Conservation (phyloP, 2,329 filamentous ascomycete species). For the Neonectria punicea region DNA sequence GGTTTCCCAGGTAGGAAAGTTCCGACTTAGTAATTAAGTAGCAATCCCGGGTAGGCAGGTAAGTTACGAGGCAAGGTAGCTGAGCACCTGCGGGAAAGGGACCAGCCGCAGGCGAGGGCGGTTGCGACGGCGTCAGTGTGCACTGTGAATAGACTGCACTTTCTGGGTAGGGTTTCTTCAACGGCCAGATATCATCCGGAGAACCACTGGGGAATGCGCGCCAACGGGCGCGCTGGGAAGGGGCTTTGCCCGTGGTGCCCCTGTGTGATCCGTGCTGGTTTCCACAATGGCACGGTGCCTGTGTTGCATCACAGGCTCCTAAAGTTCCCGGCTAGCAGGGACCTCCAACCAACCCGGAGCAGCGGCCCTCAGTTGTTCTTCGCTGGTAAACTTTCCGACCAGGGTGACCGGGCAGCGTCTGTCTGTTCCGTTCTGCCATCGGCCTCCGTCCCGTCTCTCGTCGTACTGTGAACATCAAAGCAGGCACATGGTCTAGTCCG, state of each 20-base stretch:
- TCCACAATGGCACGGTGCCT: constrained; percentile 27
- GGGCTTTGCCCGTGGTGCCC: neutral
- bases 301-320: constrained; percentile 40
- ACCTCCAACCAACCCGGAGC: constrained; percentile 14
- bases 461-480: constrained; percentile 18
- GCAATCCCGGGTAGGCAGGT: constrained; percentile 3
- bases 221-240: constrained; percentile 2
- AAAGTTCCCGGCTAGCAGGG: constrained; percentile 38
- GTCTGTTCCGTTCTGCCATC: constrained; percentile 14
- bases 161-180: constrained; percentile 9
- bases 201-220: constrained; percentile 20
- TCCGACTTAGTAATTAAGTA: constrained; percentile 1
- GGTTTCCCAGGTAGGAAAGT: constrained; percentile 16
- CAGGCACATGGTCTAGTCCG: constrained; percentile 21
- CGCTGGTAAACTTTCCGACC: constrained; percentile 11
- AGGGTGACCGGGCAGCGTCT: constrained; percentile 10
- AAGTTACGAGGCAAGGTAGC: neutral
- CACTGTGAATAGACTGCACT: constrained; percentile 11
- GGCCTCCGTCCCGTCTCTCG: constrained; percentile 15
- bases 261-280: constrained; percentile 17
- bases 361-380: constrained; percentile 5
- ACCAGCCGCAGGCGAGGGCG: neutral
- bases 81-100: neutral
- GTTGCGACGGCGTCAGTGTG: neutral
- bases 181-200: constrained; percentile 3